Base-by-base conservation (phyloP, 139 green algal species). In the Chlorella sp. region DNA sequence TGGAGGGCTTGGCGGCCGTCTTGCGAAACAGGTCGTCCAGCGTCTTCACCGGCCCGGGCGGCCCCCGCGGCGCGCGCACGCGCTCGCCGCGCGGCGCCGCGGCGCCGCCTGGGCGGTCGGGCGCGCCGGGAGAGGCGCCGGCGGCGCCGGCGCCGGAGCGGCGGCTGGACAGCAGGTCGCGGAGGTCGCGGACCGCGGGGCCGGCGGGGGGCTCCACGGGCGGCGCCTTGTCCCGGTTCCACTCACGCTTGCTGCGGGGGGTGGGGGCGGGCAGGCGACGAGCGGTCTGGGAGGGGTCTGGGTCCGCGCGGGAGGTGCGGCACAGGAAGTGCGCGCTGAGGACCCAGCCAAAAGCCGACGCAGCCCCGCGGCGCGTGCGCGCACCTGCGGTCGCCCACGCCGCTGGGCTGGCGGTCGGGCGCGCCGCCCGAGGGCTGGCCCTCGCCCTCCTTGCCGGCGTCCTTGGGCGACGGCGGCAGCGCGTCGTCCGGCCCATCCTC, bases 11-110 rank as follows among this genome's bases (percentile, higher is more conserved):
- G 43, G 81, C 60, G n/a, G 67, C 71, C 0, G 93, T 97, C 82
- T 93, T 93, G 8, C 81, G 76, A 68, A 97, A 97, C 35, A 97
- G 63, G 5, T 92, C 84, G 31, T 96, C 93, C 69, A 97, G 65
- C 0, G 70, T 77, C 2, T 80, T 35, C 40, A 60, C 73, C 6
- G 38, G 73, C 48, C 46, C 38, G 36, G 61, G 50, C 35, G 17
- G 38, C 15, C 35, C 11, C 58, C 29, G 58, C 11, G 6, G 58
- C 58, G 11, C n/a, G 23, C n/a, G 58, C 58, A 35, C 53, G 23
- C 15, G 19, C 25, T 21, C 29, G 9, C 40, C 27, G 27, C 27
- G 40, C 3, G 62, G 5, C 7, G 62, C 21, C 38, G 23, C 62
- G 36, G 29, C 66, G 46, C 43, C 46, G 45, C 66, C 33, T 45